These are phyloP conservation scores for Claviceps pazoutovae DNA, from an alignment of 2,329 filamentous ascomycete species.

Conservation along the genomic window DNA sequence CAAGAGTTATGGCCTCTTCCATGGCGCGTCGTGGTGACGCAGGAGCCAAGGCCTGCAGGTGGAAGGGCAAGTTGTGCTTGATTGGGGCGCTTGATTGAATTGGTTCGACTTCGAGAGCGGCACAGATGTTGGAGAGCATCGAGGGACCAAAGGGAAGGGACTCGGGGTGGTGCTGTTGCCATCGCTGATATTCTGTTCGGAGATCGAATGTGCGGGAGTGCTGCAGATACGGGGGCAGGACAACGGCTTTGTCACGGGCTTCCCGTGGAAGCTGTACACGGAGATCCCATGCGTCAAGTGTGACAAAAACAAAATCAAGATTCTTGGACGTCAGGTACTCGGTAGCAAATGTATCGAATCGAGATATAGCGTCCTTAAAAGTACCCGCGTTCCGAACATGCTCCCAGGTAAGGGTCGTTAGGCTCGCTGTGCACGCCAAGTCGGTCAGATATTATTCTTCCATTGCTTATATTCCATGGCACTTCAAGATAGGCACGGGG, in stretches of 20 bases:
- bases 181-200: conserved; percentile 92
- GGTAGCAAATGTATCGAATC: conserved; percentile 84
- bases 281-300: conserved; percentile 94
- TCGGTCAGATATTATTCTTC: background rate
- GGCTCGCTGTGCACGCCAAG: conserved; percentile 52
- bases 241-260: conserved; percentile 94
- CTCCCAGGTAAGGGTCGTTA: conserved; percentile 97
- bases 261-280: conserved; percentile 94
- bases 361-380: conserved; percentile 91
- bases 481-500: background rate
- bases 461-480: background rate
- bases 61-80: conserved; percentile 97
- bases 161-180: conserved; percentile 97
- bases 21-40: conserved; percentile 91
- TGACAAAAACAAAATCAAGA: conserved; percentile 95
- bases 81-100: conserved; percentile 96
- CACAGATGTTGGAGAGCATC: conserved; percentile 93
- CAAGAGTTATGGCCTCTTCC: conserved; percentile 91
- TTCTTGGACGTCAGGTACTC: conserved; percentile 86
- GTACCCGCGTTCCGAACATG: conserved; percentile 95
- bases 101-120: conserved; percentile 92
- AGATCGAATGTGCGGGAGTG: conserved; percentile 96
- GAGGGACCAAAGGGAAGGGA: conserved; percentile 92
- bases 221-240: conserved; percentile 90
- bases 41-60: conserved; percentile 87